These are phyloP conservation scores for Amorphotheca resinae DNA, from an alignment of 495 filamentous ascomycete genomes.

Conservation along the genomic window DNA sequence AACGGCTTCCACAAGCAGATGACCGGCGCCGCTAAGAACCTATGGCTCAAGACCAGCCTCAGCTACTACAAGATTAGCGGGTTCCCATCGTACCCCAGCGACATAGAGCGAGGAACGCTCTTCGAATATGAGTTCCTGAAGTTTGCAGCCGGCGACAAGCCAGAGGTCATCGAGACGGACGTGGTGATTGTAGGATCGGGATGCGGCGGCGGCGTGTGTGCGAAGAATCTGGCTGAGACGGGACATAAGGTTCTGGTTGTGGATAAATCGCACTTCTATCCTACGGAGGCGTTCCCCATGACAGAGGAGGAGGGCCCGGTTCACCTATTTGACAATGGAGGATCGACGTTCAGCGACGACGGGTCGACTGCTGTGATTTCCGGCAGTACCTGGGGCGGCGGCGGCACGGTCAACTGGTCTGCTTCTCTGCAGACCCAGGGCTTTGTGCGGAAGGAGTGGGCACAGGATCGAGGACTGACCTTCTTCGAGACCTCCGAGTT, in stretches of 20 bases:
- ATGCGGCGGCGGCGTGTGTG: slow-evolving; percentile 73
- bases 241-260: slow-evolving; percentile 65
- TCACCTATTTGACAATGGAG: slow-evolving; percentile 54
- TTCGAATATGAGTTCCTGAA: slow-evolving; percentile 39
- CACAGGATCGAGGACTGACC: slow-evolving; percentile 46
- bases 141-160: slow-evolving; percentile 25
- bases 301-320: slow-evolving; percentile 35
- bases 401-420: slow-evolving; percentile 69
- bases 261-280: slow-evolving; percentile 69
- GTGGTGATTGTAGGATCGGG: slow-evolving; percentile 80
- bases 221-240: slow-evolving; percentile 67
- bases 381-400: slow-evolving; percentile 72
- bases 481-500: slow-evolving; percentile 70
- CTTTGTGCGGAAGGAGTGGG: slow-evolving; percentile 80
- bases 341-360: slow-evolving; percentile 47
- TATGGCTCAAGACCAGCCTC: slow-evolving; percentile 49
- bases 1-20: slow-evolving; percentile 45
- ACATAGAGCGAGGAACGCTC: slow-evolving; percentile 44
- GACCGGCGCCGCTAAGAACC: slow-evolving; percentile 37
- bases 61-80: slow-evolving; percentile 44
- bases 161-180: slow-evolving; percentile 54
- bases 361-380: slow-evolving; percentile 46
- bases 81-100: slow-evolving; percentile 46
- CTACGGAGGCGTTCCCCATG: slow-evolving; percentile 62
- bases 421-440: slow-evolving; percentile 72